Evolutionary conservation across 2,329 filamentous ascomycete genomes (phyloP).

Genomic region (Phialemoniopsis sp.): DNA sequence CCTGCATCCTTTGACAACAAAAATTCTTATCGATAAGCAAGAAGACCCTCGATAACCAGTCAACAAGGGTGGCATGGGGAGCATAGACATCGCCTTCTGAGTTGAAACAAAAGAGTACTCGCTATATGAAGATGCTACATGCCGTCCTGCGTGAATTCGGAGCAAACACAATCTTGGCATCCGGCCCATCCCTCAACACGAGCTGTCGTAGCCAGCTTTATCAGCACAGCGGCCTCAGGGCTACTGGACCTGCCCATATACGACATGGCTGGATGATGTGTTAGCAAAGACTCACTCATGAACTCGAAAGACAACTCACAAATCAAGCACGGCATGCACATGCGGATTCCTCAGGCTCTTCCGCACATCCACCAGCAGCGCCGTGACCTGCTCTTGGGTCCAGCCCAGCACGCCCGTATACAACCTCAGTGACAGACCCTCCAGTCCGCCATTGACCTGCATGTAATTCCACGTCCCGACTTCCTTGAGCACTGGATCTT

Average conservation of each 20-base stretch:
- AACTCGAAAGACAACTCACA: conserved; percentile 9
- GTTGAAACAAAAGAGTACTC: too few relatives aligned
- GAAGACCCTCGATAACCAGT: too few relatives aligned
- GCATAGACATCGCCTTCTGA: too few relatives aligned
- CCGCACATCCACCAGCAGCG: conserved; percentile 10
- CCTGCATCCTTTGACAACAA: too few relatives aligned
- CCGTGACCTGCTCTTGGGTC: conserved; percentile 9
- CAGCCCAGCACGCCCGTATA: conserved; percentile 17
- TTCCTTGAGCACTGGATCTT: conserved; percentile 40
- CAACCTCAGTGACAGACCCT: conserved; percentile 11
- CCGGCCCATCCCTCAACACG: too few relatives aligned
- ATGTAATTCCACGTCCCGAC: conserved; percentile 13
- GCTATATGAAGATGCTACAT: too few relatives aligned
- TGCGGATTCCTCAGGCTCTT: conserved; percentile 9
- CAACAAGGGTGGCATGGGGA: too few relatives aligned
- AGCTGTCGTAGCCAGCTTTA: too few relatives aligned
- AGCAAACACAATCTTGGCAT: too few relatives aligned
- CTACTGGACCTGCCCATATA: conserved; percentile 10
- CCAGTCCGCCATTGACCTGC: conserved; percentile 10
- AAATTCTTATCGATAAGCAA: too few relatives aligned
- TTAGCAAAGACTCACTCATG: neutral
- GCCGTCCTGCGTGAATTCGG: too few relatives aligned
- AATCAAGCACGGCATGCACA: conserved; percentile 11
- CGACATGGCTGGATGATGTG: conserved; percentile 8
- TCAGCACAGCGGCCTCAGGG: too few relatives aligned